Evolutionary conservation across 1,139 yeast genomes (phyloP).

Genomic region (Magnusiomyces magnusii): DNA sequence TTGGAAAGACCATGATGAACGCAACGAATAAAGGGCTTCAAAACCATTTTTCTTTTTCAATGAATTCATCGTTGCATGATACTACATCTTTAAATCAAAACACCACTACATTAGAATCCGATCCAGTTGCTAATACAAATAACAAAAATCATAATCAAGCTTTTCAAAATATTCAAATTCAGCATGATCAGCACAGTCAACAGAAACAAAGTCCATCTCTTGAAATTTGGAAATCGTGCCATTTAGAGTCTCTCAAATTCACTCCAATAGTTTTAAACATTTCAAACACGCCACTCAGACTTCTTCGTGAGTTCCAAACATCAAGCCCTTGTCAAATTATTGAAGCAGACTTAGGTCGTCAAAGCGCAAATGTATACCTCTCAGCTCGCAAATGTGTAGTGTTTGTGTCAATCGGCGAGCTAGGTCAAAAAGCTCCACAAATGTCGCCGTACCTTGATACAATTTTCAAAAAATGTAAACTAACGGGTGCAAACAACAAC

Average conservation of each 20-base stretch:
- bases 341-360: slow-evolving; percentile 13
- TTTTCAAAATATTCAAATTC: not conserved
- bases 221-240: not conserved
- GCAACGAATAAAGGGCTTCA: not conserved
- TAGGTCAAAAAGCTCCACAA: slow-evolving; percentile 7
- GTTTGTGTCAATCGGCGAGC: slow-evolving; percentile 7
- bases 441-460: not conserved
- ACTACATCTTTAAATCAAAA: not conserved
- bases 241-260: not conserved
- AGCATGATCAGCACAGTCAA: not conserved
- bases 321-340: slow-evolving; percentile 4
- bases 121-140: not conserved
- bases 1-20: not conserved
- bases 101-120: not conserved
- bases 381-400: slow-evolving; percentile 10
- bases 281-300: slow-evolving; percentile 2
- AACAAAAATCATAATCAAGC: not conserved
- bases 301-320: slow-evolving; percentile 5
- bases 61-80: not conserved
- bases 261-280: slow-evolving; percentile 11
- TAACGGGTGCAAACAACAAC: too few species aligned
- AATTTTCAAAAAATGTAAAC: not conserved
- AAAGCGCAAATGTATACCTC: slow-evolving; percentile 11
- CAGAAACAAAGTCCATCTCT: not conserved
- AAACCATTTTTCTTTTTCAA: slow-evolving; percentile 7